Base-by-base conservation (phyloP, 2,329 filamentous ascomycete genomes). In the Colletotrichum lindemuthianum region DNA sequence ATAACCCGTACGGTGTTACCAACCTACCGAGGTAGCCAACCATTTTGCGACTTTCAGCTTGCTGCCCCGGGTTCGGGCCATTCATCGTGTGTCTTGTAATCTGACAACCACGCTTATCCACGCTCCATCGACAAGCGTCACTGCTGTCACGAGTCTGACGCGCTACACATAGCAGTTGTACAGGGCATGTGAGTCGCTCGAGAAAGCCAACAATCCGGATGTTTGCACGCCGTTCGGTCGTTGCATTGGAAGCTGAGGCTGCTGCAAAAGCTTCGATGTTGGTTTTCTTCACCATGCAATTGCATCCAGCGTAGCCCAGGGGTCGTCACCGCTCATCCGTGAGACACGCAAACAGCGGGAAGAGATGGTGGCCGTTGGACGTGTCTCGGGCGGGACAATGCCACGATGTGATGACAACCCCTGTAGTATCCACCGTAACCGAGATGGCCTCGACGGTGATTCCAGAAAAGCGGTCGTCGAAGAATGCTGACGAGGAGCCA, bases 1-100 rank as follows among this genome's bases (percentile, higher is more conserved):
- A 36, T 41, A 56, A 36, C 37, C 44, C 56, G 63, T 53, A 32
- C 59, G 15, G 53, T 65, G 52, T 43, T 24, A 57, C 63, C 63
- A 63, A 41, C 43, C 48, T 51, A 59, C 52, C 51, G 51, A 63
- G 58, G 45, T 47, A 63, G 58, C 63, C 63, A 65, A 63, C 61
- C 63, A 65, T 36, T 39, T 39, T 5, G 24, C 51, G 47, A 37
- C 45, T 36, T 33, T 34, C 45, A 37, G 58, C 40, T 39, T n/a
- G 24, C n/a, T 13, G 51, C 61, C 47, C 51, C 24, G 34, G 39
- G 39, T 55, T 60, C 51, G 57, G 40, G 50, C 61, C 61, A 60
- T 45, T 54, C 16, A 52, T 48, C 51, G 41, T 33, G 8, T 57
- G 41, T 50, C 45, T 43, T 37, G 32, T 44, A 60, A 51, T 56